These are phyloP conservation scores for Xylariaceae sp. DNA, from an alignment of 2,329 filamentous ascomycete genomes.

Conservation along the genomic window DNA sequence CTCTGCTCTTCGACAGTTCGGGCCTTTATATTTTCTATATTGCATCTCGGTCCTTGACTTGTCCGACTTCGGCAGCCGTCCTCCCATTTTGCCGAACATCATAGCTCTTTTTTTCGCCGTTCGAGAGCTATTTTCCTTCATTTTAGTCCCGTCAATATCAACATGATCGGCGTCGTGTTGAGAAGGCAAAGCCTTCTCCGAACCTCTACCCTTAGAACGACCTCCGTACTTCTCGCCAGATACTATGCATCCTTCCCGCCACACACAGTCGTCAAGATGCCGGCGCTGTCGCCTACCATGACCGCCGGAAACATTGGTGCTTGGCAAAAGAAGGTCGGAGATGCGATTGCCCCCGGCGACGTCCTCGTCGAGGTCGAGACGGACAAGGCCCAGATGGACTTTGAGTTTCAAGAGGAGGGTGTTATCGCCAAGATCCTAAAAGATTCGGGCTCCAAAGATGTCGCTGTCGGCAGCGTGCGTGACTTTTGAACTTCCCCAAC, in stretches of 20 bases:
- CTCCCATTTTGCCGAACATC: constrained; percentile 16
- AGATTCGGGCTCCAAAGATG: constrained; percentile 90
- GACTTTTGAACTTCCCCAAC: constrained; percentile 19
- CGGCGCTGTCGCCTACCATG: constrained; percentile 97
- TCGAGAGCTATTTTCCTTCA: constrained; percentile 27
- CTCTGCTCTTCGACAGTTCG: constrained; percentile 24
- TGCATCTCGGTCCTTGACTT: constrained; percentile 6
- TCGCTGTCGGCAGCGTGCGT: constrained; percentile 91
- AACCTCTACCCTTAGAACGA: constrained; percentile 52
- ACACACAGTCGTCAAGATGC: constrained; percentile 97
- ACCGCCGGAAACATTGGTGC: constrained; percentile 91
- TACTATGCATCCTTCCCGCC: constrained; percentile 85
- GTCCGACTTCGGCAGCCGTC: constrained; percentile 26
- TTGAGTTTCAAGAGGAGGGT: constrained; percentile 99
- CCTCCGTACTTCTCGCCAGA: constrained; percentile 60
- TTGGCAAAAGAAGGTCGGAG: constrained; percentile 98
- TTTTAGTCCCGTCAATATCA: constrained; percentile 29
- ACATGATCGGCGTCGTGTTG: constrained; percentile 66
- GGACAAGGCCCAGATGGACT: constrained; percentile 99
- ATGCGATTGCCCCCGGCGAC: constrained; percentile 84
- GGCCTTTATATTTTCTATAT: constrained; percentile 26
- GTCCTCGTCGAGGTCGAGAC: constrained; percentile 98
- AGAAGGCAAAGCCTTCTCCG: constrained; percentile 64
- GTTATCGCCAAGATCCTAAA: constrained; percentile 92
- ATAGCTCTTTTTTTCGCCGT: constrained; percentile 9